Conservation (phyloP, 106 monocot genomes). For the Allium sativum region DNA sequence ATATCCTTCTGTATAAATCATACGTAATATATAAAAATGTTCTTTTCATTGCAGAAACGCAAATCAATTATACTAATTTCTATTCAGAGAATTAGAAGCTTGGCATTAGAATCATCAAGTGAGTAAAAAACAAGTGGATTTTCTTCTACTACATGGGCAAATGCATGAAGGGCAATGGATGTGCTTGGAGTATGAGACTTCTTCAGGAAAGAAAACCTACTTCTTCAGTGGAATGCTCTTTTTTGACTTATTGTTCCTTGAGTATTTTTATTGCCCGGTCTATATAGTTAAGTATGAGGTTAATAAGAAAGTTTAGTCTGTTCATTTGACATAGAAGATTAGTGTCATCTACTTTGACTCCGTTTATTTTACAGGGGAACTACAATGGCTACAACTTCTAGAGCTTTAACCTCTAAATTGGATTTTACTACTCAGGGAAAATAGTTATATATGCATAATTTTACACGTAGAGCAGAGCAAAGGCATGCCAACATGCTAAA, state of each 20-base stretch:
- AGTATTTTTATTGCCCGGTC: too few relatives aligned
- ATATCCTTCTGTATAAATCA: too few relatives aligned
- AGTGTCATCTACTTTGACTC: too few relatives aligned
- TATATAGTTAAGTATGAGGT: too few relatives aligned
- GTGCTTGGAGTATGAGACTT: constrained; percentile 35
- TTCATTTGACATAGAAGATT: too few relatives aligned
- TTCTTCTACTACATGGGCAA: constrained; percentile 30
- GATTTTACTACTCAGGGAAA: constrained; percentile 10
- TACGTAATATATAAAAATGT: background rate
- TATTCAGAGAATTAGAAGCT: constrained; percentile 28
- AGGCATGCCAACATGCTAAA: too few relatives aligned
- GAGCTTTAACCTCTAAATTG: constrained; percentile 11
- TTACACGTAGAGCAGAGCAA: too few relatives aligned
- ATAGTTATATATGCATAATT: too few relatives aligned
- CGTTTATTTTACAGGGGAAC: constrained; percentile 5
- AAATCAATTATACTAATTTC: too few relatives aligned
- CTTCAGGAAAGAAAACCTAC: constrained; percentile 18
- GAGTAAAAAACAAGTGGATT: constrained; percentile 26
- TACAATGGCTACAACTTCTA: constrained; percentile 20
- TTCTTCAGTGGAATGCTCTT: constrained; percentile 10
- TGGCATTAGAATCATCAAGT: constrained; percentile 42
- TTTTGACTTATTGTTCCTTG: too few relatives aligned
- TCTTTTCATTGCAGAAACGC: too few relatives aligned
- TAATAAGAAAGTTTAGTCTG: too few relatives aligned
- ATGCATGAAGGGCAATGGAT: constrained; percentile 40